Conservation (phyloP, 495 filamentous ascomycete species). For the Sabuloglossum arenarium region DNA sequence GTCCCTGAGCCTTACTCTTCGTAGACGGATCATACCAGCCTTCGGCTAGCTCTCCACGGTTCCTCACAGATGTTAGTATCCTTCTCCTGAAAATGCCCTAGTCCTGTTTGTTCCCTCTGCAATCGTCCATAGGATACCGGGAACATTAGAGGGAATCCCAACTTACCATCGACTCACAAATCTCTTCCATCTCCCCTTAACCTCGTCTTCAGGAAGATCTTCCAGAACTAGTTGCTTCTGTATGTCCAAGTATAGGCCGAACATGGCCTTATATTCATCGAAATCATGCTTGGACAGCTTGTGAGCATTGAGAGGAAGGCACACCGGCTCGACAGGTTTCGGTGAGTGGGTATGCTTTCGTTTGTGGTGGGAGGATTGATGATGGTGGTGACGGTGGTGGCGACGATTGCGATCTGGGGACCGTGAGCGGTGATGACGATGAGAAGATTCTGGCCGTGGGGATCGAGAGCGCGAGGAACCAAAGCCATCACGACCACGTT, state of each 20-base stretch:
- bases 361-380: background rate
- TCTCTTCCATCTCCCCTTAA: slow-evolving; percentile 78
- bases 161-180: slow-evolving; percentile 73
- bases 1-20: slow-evolving; percentile 10
- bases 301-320: slow-evolving; percentile 44
- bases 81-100: background rate
- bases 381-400: background rate
- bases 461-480: slow-evolving; percentile 1
- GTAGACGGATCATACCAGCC: slow-evolving; percentile 72
- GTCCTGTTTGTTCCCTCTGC: background rate
- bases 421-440: background rate
- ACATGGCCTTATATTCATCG: slow-evolving; percentile 41
- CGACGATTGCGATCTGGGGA: background rate
- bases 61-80: slow-evolving; percentile 38
- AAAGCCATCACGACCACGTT: background rate
- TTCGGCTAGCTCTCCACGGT: slow-evolving; percentile 74
- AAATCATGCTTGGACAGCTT: slow-evolving; percentile 46
- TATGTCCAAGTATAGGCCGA: slow-evolving; percentile 73
- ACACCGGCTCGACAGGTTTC: background rate
- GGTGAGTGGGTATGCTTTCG: background rate
- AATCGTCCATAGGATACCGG: background rate
- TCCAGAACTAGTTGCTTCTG: slow-evolving; percentile 56
- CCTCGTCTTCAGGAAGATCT: slow-evolving; percentile 44
- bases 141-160: background rate
- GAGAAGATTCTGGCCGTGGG: background rate